These are phyloP conservation scores for Saccharomycopsis vini DNA, from an alignment of 805 yeast species.

Conservation along the genomic window DNA sequence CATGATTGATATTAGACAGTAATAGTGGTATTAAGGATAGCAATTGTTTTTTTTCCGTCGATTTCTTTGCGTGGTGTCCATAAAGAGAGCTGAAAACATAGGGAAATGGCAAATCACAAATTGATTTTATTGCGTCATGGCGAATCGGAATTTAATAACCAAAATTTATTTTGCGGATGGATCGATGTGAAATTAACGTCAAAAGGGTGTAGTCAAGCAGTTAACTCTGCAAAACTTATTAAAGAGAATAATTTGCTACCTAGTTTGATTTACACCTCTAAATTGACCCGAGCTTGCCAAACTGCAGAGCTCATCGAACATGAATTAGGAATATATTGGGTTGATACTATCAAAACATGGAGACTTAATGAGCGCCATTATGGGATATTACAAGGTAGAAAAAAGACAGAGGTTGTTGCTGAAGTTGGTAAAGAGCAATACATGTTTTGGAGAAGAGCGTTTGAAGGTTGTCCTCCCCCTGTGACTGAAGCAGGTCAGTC, in stretches of 20 bases:
- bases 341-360: conserved; percentile 89
- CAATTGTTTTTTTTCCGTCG: no score
- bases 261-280: conserved; percentile 60
- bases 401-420: conserved; percentile 56
- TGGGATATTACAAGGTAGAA: conserved; percentile 89
- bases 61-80: no score
- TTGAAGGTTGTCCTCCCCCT: conserved; percentile 59
- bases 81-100: no score
- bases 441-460: conserved; percentile 74
- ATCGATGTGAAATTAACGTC: conserved; percentile 63
- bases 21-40: no score
- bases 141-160: conserved; percentile 70
- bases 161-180: conserved; percentile 80
- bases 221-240: conserved; percentile 52
- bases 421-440: conserved; percentile 65
- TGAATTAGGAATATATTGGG: conserved; percentile 42
- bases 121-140: conserved; percentile 65
- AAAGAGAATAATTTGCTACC: conserved; percentile 40
- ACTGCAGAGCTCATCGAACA: conserved; percentile 62
- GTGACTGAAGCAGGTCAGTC: conserved; percentile 33
- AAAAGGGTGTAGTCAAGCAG: conserved; percentile 62
- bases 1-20: no score
- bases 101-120: no score
- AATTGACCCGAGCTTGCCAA: conserved; percentile 64
- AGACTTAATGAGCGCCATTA: conserved; percentile 98